Evolutionary conservation across 176 grass and related monocot genomes (phyloP), one percentile per base, ranked within the genome.

Genomic region (Pontederia paniculata): DNA sequence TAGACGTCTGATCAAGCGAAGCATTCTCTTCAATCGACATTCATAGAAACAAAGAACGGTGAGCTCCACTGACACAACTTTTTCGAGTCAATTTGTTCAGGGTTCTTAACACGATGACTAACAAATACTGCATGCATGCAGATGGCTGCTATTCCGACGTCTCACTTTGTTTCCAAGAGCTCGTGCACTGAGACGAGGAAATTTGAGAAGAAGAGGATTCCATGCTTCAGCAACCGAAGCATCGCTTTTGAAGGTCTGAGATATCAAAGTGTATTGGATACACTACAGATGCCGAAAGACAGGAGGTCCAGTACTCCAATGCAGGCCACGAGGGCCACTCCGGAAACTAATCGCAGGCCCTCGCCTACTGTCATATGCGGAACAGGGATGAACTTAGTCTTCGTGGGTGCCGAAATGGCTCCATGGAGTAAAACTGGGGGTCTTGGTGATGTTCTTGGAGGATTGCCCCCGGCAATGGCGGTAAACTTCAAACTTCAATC

Each of bases 401-500:
- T 87, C 48, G 79, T 97, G 9, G 77, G 79, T 8, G 79, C 91
- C 45, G 86, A 97, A 77, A 71, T 89, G 76, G 91, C 82, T 44
- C 91, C 91, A 0, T 97, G 91, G 91, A 97, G 91, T 68, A 97
- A 89, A 74, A 97, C 91, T 11, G 86, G 91, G 0, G 91, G 82
- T 8, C 85, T 97, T 13, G 91, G 91, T 0, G 91, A 97, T 60
- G 91, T 89, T 50, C 82, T 97, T 11, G 91, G 91, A 0, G 91
- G 91, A 46, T 79, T 89, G 12, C 91, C 91, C 1, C 74, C 85
- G 0, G 82, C 79, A 44, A 80, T 96, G 70, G 91, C 79, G 22
- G 91, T 96, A 75, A 18, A 49, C 9, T 5, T 43, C 2, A 8
- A 20, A 31, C 25, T 31, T 2, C 5, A n/a, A 2, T 5, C 25